phyloP scores from a whole-genome alignment of 1,284 basidiomycete genomes.

The Heterobasidion parviporum region DNA sequence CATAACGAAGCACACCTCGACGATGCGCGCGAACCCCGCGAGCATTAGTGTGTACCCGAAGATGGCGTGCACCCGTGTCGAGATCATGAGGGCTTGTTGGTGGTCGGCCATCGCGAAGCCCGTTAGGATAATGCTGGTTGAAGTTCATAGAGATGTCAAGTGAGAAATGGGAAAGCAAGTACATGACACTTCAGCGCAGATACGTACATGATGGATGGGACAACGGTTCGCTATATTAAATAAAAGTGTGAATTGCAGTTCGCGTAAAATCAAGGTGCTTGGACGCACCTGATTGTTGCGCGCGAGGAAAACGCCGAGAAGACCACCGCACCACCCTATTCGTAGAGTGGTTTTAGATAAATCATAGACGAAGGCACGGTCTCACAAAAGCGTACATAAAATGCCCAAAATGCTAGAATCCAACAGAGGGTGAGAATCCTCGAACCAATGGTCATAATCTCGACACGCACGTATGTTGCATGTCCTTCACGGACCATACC shows the following conservation, averaged over 20 bases:
- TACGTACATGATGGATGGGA: slow-evolving; percentile 76
- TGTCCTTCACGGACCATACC: slow-evolving; percentile 84
- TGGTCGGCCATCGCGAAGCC: slow-evolving; percentile 96
- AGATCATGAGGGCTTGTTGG: slow-evolving; percentile 77
- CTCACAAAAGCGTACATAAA: slow-evolving; percentile 24
- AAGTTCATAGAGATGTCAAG: slow-evolving; percentile 3
- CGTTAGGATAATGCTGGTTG: slow-evolving; percentile 70
- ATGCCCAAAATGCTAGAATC: slow-evolving; percentile 30
- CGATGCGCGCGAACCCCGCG: slow-evolving; percentile 74
- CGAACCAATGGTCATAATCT: not conserved
- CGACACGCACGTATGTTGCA: slow-evolving; percentile 80
- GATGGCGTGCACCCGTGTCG: slow-evolving; percentile 79
- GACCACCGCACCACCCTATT: slow-evolving; percentile 85
- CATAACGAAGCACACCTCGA: slow-evolving; percentile 81
- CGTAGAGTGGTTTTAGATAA: not conserved
- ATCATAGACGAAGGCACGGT: not conserved
- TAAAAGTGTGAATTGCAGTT: not conserved
- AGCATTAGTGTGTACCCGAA: slow-evolving; percentile 86
- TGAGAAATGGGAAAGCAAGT: not conserved
- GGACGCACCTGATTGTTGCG: slow-evolving; percentile 61
- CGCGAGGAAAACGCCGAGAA: slow-evolving; percentile 81
- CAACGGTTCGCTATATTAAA: slow-evolving; percentile 54
- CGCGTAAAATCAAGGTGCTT: slow-evolving; percentile 4
- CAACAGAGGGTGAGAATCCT: not conserved
- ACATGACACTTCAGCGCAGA: slow-evolving; percentile 1